Evolutionary conservation across 306 rosid species (phyloP).

Genomic region (Dryas drummondii): DNA sequence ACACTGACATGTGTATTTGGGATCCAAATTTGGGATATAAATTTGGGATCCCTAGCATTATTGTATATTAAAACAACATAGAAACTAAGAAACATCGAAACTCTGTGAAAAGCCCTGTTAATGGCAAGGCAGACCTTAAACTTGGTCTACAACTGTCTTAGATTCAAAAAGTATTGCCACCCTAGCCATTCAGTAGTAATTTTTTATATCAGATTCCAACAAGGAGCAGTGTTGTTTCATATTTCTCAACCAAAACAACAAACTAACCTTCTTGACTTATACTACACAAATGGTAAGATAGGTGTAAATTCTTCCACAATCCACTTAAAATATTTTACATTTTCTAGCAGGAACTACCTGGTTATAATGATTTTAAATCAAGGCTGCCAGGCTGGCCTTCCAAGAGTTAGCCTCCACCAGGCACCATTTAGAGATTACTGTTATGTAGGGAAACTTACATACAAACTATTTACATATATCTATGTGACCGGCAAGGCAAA

Average conservation of each 20-base stretch:
- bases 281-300: conserved; percentile 4
- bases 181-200: neutral
- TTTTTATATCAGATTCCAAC: neutral
- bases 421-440: neutral
- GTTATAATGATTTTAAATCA: neutral
- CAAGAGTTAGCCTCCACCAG: neutral
- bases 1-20: too few species aligned
- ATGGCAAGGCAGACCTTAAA: neutral
- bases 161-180: neutral
- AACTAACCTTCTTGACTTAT: conserved; percentile 5
- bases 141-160: neutral
- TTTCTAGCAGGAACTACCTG: neutral
- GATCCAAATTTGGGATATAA: too few species aligned
- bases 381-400: neutral
- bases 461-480: neutral
- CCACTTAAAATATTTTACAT: conserved; percentile 9
- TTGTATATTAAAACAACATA: neutral
- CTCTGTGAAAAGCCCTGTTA: neutral
- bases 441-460: neutral
- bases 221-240: neutral
- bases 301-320: neutral
- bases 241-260: neutral
- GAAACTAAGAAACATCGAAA: neutral
- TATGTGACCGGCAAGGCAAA: too few species aligned
- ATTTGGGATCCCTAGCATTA: too few species aligned